Conservation (phyloP, 495 filamentous ascomycete genomes). For the Hypoxylon fuscum region DNA sequence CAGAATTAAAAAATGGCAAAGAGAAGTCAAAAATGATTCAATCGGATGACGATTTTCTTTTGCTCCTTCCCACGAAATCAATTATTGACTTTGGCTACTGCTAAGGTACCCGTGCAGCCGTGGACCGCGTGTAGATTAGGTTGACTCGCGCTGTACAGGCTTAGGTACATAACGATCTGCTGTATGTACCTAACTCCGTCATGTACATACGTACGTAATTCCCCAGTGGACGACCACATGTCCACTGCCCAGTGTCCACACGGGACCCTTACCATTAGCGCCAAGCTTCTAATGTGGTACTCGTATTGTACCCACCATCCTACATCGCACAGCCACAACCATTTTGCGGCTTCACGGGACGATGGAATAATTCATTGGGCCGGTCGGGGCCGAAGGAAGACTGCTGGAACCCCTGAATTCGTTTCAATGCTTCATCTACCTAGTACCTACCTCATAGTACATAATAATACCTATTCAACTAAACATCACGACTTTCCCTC, state of each 20-base stretch:
- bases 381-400: too few relatives aligned
- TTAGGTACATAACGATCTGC: not conserved
- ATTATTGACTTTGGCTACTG: too few relatives aligned
- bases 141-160: constrained; percentile 8
- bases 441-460: too few relatives aligned
- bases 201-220: constrained; percentile 21
- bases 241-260: not conserved
- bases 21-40: too few relatives aligned
- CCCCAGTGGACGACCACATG: constrained; percentile 17
- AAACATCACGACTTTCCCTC: too few relatives aligned
- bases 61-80: too few relatives aligned
- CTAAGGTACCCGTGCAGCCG: not conserved
- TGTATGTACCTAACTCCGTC: not conserved
- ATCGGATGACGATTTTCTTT: too few relatives aligned
- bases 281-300: constrained; percentile 8
- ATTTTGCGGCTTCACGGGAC: not conserved
- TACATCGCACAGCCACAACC: not conserved
- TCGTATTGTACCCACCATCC: constrained; percentile 15
- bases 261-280: constrained; percentile 5
- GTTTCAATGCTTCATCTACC: too few relatives aligned
- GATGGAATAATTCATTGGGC: too few relatives aligned
- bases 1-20: too few relatives aligned
- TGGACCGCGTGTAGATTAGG: not conserved
- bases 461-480: too few relatives aligned
- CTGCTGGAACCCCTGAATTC: too few relatives aligned